Percentiles rank a stretch among this genome's conserved stretches.
Evolutionary conservation across 2,329 filamentous ascomycete species (phyloP).

Genomic region (Pseudopyricularia cyperi): DNA sequence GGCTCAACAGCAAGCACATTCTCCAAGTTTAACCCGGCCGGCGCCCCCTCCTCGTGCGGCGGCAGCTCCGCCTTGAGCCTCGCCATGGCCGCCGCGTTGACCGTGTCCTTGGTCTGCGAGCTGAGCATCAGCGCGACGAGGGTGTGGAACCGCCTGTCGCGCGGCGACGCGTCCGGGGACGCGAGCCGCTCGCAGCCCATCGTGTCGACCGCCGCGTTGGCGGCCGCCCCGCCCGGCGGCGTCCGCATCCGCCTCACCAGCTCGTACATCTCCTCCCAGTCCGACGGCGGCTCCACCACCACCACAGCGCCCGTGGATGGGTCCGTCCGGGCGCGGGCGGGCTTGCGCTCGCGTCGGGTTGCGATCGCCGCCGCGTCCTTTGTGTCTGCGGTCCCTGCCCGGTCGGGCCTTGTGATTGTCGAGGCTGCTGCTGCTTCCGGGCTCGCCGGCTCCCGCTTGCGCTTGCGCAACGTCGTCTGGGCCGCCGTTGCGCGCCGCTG

Average conservation of each 20-base stretch:
- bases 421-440: constrained; percentile 24
- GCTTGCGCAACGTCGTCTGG: constrained; percentile 15
- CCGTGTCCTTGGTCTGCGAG: constrained; percentile 86
- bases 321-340: constrained; percentile 8
- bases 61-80: constrained; percentile 63
- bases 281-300: constrained; percentile 50
- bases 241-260: constrained; percentile 65
- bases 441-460: constrained; percentile 3
- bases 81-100: constrained; percentile 73
- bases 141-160: constrained; percentile 67
- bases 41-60: constrained; percentile 28
- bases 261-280: constrained; percentile 76
- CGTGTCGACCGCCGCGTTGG: constrained; percentile 82
- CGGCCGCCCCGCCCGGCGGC: constrained; percentile 38
- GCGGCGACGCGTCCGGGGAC: constrained; percentile 30
- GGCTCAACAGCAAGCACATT: constrained; percentile 65
- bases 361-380: neutral
- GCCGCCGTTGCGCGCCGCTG: constrained; percentile 11
- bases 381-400: neutral
- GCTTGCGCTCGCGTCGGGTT: constrained; percentile 13
- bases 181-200: constrained; percentile 87
- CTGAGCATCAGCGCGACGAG: constrained; percentile 82
- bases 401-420: neutral
- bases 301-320: constrained; percentile 14
- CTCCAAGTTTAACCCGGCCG: constrained; percentile 53